Base-by-base conservation (phyloP, 768 basidiomycete species). In the Myochromella boudieri region DNA sequence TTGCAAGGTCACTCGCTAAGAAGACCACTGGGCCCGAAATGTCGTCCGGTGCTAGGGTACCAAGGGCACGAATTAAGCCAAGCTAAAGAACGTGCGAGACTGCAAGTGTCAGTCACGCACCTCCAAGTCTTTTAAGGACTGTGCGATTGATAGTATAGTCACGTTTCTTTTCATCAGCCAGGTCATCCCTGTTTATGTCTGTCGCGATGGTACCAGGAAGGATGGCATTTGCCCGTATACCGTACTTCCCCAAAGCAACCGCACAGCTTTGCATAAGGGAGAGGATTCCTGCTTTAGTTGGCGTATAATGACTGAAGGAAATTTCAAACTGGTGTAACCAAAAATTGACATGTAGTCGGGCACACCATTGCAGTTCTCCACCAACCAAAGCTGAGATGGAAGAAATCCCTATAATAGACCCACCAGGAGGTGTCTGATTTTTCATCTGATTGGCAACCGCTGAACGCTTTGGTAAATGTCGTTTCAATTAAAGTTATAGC, bases 341-440 rank as follows among this genome's bases (percentile, higher is more conserved):
- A 39, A 48, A 21, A 31, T 32, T 37, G 27, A 22, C 21, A 18
- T 14, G 26, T 11, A n/a, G 10, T 21, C 21, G 20, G 38, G 52
- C 68, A 42, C 52, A 80, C 77, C 77, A 80, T 66, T 89, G 87
- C 46, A 80, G 68, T 52, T 78, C 86, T 12, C 87, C 88, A 6
- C 87, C 87, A 37, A 89, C 85, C 14, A 88, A 72, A 0, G 86
- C 88, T 21, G 84, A 87, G 48, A 89, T 88, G n/a, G 82, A 85
- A 9, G 85, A 85, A 21, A 89, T 80, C 17, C 80, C 85, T 29
- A 90, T 81, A 58, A 90, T 87, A 3, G 82, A 78, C 3, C 87
- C 87, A 3, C 87, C 85, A 59, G 81, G 81, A 2, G 85, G 85
- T 6, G 61, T 68, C 56, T 88, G 87, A 12, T 54, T 65, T 51